Evolutionary conservation across 768 basidiomycete genomes (phyloP), one percentile per base, ranked within the genome.

Genomic region (Galerina marginata): DNA sequence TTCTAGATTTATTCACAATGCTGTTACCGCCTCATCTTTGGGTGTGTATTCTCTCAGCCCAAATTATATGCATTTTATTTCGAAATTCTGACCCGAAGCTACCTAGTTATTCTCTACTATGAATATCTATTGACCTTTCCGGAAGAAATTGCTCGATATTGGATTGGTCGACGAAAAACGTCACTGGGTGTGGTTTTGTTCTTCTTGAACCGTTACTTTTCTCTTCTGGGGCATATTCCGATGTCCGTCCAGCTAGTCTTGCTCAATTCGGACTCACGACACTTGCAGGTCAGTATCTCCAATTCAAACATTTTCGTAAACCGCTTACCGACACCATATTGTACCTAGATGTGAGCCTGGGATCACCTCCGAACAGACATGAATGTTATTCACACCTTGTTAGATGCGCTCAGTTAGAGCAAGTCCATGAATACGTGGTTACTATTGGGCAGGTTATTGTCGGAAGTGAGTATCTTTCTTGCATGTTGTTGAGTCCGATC

Each of bases 41-140:
- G 29, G 29, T 33, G 29, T 20, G 20, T 20, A 20, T 20, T 20
- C 20, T 33, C 5, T 33, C 1, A 33, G 29, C 29, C 7, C 29
- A 7, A 33, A 1, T 33, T 0, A 33, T 7, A 7, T 7, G 29
- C 29, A 7, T 33, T 7, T 33, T 7, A 33, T 33, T 33, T 33
- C 20, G 20, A 20, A 20, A 20, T 20, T 20, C 20, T 20, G 20
- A 20, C 20, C 20, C 20, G 20, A 20, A 7, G 4, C 29, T 33
- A 33, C 29, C 29, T 33, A 47, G 54, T 61, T 14, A 48, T 61
- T 20, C 14, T 61, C 26, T 55, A 55, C 49, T 48, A 61, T 49
- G 54, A 54, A 48, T 48, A 61, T 33, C 10, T 61, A 12, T n/a
- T 61, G n/a, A 56, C 54, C 12, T 46, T 50, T 7, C 39, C 47